These are phyloP conservation scores for Globisporangium heterothallicum DNA, from an alignment of 352 stramenopile species.

Conservation along the genomic window DNA sequence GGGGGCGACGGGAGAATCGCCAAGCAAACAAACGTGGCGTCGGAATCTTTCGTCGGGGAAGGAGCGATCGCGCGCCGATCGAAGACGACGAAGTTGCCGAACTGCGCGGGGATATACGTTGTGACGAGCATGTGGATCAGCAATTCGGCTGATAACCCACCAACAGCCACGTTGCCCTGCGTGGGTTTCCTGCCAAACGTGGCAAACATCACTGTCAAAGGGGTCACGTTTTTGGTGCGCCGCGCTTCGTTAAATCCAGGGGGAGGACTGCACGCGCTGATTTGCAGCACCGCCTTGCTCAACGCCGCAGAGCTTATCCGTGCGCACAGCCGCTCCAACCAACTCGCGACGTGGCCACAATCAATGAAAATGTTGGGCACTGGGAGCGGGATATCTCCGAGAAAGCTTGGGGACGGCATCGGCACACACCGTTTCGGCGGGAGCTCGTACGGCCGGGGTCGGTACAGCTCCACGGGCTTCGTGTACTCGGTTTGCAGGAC, in stretches of 20 bases:
- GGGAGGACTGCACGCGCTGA: slow-evolving; percentile 62
- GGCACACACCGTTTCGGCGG: slow-evolving; percentile 78
- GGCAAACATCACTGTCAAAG: slow-evolving; percentile 86
- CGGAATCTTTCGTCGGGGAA: slow-evolving; percentile 34
- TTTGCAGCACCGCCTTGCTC: slow-evolving; percentile 54
- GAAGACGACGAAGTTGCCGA: slow-evolving; percentile 88
- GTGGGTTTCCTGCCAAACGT: slow-evolving; percentile 85
- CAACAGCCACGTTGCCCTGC: slow-evolving; percentile 74
- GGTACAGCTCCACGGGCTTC: slow-evolving; percentile 69
- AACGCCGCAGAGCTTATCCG: slow-evolving; percentile 43
- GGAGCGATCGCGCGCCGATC: slow-evolving; percentile 63
- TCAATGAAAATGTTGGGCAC: slow-evolving; percentile 72
- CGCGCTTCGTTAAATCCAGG: slow-evolving; percentile 44
- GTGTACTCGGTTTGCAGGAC: slow-evolving; percentile 61
- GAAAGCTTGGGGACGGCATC: slow-evolving; percentile 73
- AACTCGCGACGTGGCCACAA: slow-evolving; percentile 49
- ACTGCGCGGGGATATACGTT: slow-evolving; percentile 90
- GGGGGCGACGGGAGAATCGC: slow-evolving; percentile 33
- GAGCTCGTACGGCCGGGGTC: slow-evolving; percentile 79
- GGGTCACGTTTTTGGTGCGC: slow-evolving; percentile 74
- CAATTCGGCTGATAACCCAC: slow-evolving; percentile 78
- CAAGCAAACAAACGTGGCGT: slow-evolving; percentile 40
- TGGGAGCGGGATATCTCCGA: slow-evolving; percentile 65
- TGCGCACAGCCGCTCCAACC: slow-evolving; percentile 58
- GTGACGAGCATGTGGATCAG: slow-evolving; percentile 90